These are phyloP conservation scores for Amylostereum areolatum DNA, from an alignment of 1,284 basidiomycete species.

Conservation along the genomic window DNA sequence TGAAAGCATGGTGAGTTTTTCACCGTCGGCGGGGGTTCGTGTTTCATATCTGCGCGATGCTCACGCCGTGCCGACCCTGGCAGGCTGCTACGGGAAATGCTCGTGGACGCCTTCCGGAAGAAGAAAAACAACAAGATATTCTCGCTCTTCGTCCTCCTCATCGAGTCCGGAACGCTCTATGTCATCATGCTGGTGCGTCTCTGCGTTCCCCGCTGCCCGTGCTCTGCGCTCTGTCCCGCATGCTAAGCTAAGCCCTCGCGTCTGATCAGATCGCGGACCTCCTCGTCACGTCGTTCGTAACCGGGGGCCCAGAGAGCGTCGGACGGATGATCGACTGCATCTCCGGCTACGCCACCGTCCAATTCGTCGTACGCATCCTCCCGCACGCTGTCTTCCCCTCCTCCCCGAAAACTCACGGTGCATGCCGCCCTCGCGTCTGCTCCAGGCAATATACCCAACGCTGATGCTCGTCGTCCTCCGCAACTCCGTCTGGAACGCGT, in stretches of 20 bases:
- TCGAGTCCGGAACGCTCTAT: slow-evolving; percentile 12
- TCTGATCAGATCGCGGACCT: slow-evolving; percentile 6
- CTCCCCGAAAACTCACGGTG: neutral
- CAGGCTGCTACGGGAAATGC: slow-evolving; percentile 6
- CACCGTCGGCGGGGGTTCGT: neutral
- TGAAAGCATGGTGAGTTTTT: slow-evolving; percentile 9
- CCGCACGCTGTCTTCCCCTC: neutral
- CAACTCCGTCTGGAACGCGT: slow-evolving; percentile 9
- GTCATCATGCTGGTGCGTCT: slow-evolving; percentile 7
- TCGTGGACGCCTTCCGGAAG: slow-evolving; percentile 1
- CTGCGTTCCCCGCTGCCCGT: neutral
- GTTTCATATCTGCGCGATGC: too few relatives aligned
- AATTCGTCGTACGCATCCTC: slow-evolving; percentile 8
- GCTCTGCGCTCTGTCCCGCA: neutral
- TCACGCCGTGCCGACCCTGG: neutral
- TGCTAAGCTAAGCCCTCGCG: neutral
- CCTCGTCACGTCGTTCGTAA: slow-evolving; percentile 8
- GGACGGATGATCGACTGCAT: slow-evolving; percentile 10
- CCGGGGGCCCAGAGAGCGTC: slow-evolving; percentile 7
- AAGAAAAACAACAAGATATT: slow-evolving; percentile 6
- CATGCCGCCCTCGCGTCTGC: neutral
- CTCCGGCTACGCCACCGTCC: slow-evolving; percentile 9
- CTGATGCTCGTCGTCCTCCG: slow-evolving; percentile 9
- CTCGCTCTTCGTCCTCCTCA: slow-evolving; percentile 8
- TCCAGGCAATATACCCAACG: slow-evolving; percentile 12